Evolutionary conservation across 768 basidiomycete genomes (phyloP), one percentile per base, ranked within the genome.

Genomic region (Amanita fuliginea): DNA sequence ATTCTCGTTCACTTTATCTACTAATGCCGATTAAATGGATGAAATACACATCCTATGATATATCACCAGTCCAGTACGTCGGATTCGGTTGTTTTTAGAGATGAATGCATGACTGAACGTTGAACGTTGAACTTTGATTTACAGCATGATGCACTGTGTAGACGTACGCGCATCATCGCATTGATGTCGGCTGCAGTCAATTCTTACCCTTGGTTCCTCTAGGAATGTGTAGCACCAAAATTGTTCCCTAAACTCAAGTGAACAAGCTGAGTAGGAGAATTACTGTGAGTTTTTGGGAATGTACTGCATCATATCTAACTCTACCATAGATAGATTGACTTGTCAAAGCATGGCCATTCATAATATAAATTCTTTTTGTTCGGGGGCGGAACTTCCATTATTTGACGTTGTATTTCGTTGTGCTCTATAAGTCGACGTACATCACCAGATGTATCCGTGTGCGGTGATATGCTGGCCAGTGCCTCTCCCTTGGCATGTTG

Each of bases 141-240:
- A 13, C 58, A 88, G 83, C 68, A 77, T 90, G 81, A 93, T 93
- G 88, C 92, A 93, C 71, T 93, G 89, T 60, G 86, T 83, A 48
- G 88, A 93, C 57, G 88, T 90, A 69, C 51, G 85, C 72, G 26
- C 55, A 22, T 49, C 11, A 33, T 2, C 32, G 5, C 6, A 6
- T 35, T 18, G 4, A 11, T 18, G 13, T 35, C 24, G 24, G 33
- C 21, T 26, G 33, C 21, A 21, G 4, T 21, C 42, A 66, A 73
- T 68, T 65, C 55, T n/a, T n/a, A 72, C 56, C 76, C 57, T 39
- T 30, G 3, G 24, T 56, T 13, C 53, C 22, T 34, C 9, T 52
- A 75, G 70, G 69, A 71, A 35, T 72, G 67, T 51, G 77, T 80
- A 54, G 89, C 80, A 50, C 87, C 90, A 59, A 89, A 83, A 67